Percentiles rank a stretch among this genome's conserved stretches.
These are phyloP conservation scores for Cornus kousa DNA, from an alignment of 148 eudicot genomes.

Conservation along the genomic window DNA sequence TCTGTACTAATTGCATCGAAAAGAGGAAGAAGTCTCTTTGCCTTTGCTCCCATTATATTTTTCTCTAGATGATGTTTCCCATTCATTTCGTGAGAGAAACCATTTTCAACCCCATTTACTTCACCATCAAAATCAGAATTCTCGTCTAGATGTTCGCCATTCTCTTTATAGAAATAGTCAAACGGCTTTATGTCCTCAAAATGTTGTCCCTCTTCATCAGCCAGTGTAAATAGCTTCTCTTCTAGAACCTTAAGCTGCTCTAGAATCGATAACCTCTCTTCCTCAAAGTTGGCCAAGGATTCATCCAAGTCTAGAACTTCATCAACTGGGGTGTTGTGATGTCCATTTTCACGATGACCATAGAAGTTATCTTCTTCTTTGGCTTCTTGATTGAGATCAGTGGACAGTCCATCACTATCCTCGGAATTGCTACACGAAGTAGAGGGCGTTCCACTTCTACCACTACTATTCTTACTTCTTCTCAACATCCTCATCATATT, in stretches of 20 bases:
- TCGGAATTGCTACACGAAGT: constrained; percentile 72
- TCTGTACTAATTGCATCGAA: constrained; percentile 56
- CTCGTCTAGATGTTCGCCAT: constrained; percentile 40
- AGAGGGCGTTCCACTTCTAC: constrained; percentile 48
- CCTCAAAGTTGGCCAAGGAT: constrained; percentile 46
- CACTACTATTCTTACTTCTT: constrained; percentile 13
- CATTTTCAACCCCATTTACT: constrained; percentile 43
- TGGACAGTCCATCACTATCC: constrained; percentile 70
- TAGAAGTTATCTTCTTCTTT: constrained; percentile 48
- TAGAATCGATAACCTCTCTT: constrained; percentile 75
- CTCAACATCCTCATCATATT: constrained; percentile 45
- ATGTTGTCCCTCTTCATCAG: constrained; percentile 58
- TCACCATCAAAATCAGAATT: constrained; percentile 17
- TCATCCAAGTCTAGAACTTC: constrained; percentile 37
- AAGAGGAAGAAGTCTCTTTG: constrained; percentile 80
- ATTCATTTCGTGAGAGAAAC: constrained; percentile 34
- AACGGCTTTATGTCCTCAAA: constrained; percentile 31
- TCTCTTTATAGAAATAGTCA: constrained; percentile 10
- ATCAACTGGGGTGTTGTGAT: constrained; percentile 63
- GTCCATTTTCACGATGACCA: constrained; percentile 38
- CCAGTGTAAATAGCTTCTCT: constrained; percentile 72
- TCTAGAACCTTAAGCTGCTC: constrained; percentile 85
- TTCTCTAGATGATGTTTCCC: constrained; percentile 52
- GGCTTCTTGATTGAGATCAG: constrained; percentile 62
- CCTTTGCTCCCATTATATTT: constrained; percentile 46